phyloP scores from a whole-genome alignment of 164 flowering plant genomes.

The Warburgia ugandensis region DNA sequence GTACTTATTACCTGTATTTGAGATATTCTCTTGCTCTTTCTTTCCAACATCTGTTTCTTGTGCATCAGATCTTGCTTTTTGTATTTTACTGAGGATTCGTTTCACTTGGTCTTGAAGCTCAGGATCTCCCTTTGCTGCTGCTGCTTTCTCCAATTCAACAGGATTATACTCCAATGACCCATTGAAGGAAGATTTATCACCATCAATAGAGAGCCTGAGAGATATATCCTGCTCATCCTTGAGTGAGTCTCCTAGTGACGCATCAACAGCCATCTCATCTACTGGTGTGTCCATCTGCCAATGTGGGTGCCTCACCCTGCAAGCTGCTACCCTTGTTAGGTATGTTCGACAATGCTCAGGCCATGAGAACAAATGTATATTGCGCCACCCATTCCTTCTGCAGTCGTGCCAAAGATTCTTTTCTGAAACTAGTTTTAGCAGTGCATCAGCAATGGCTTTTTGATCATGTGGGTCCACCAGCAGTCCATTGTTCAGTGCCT shows the following conservation, averaged over 20 bases:
- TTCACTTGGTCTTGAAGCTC: constrained; percentile 73
- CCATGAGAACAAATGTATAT: constrained; percentile 95
- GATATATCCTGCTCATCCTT: constrained; percentile 90
- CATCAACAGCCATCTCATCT: constrained; percentile 50
- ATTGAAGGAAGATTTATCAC: constrained; percentile 57
- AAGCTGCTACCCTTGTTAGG: constrained; percentile 86
- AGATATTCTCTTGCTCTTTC: constrained; percentile 30
- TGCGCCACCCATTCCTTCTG: constrained; percentile 76
- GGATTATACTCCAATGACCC: constrained; percentile 37
- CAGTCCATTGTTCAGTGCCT: constrained; percentile 90
- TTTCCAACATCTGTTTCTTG: constrained; percentile 30
- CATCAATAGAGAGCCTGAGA: constrained; percentile 82
- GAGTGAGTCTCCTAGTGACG: constrained; percentile 75
- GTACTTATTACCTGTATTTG: constrained; percentile 38
- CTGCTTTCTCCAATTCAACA: constrained; percentile 18
- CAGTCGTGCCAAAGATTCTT: constrained; percentile 88
- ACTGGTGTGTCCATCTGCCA: constrained; percentile 85
- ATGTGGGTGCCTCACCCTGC: constrained; percentile 90
- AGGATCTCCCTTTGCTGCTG: constrained; percentile 30
- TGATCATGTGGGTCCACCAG: constrained; percentile 95
- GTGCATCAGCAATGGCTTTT: constrained; percentile 69
- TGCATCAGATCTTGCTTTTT: constrained; percentile 28
- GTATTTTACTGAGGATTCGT: constrained; percentile 55
- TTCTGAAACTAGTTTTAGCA: constrained; percentile 84
- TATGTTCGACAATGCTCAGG: constrained; percentile 96